Percentiles rank a stretch among this genome's conserved stretches.
These are phyloP conservation scores for Penicillium cinerascens DNA, from an alignment of 495 filamentous ascomycete species.

Conservation along the genomic window DNA sequence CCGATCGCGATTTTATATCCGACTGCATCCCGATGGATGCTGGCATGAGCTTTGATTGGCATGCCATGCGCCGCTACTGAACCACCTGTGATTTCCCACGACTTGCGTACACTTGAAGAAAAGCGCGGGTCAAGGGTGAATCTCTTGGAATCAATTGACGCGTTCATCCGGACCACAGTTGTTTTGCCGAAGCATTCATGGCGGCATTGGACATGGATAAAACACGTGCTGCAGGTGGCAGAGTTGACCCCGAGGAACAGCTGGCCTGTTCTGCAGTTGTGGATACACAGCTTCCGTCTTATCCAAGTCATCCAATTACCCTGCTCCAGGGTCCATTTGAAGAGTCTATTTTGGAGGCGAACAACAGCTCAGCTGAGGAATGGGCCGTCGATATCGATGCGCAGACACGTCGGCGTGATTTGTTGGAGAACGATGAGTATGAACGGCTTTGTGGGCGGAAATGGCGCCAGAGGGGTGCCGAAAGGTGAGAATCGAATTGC, in stretches of 20 bases:
- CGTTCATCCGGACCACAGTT: neutral
- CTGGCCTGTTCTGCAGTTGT: neutral
- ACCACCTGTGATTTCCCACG: neutral
- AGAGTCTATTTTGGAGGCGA: conserved; percentile 79
- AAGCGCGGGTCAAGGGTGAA: neutral
- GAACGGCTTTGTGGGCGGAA: conserved; percentile 62
- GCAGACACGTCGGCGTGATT: conserved; percentile 60
- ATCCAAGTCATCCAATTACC: conserved; percentile 55
- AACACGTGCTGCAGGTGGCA: conserved; percentile 2
- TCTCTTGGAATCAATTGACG: neutral
- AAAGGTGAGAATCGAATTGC: conserved; percentile 35
- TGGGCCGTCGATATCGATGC: conserved; percentile 59
- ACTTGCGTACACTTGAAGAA: neutral
- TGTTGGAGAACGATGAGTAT: conserved; percentile 64
- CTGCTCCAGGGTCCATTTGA: conserved; percentile 90
- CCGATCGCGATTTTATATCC: conserved; percentile 15
- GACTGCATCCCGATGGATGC: conserved; percentile 11
- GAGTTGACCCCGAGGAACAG: conserved; percentile 3
- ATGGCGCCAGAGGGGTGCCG: conserved; percentile 68
- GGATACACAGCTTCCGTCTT: neutral
- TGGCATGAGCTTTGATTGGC: conserved; percentile 11
- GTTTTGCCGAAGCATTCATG: neutral
- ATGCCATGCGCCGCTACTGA: neutral
- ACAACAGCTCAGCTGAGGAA: conserved; percentile 42
- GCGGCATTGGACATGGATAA: neutral